A percentile compares a stretch with the other conserved stretches of the same genome.
Conservation (phyloP, 768 basidiomycete genomes). For the Albatrellus ellisii region DNA sequence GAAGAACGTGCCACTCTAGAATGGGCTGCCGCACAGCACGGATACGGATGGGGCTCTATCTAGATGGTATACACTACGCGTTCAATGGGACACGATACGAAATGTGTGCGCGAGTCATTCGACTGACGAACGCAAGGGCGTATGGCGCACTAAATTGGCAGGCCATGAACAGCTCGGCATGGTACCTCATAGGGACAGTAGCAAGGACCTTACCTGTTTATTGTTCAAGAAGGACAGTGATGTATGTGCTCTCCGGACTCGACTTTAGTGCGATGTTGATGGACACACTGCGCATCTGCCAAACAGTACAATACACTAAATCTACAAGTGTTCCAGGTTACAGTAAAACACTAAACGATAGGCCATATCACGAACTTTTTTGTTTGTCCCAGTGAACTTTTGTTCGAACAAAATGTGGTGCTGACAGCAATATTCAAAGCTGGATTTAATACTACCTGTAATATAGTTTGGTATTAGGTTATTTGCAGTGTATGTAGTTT, state of each 20-base stretch:
- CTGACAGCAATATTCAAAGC: too few relatives aligned
- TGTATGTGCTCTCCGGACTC: conserved; percentile 85
- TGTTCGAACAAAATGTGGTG: not conserved
- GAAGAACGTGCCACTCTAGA: conserved; percentile 69
- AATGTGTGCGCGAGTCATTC: conserved; percentile 3
- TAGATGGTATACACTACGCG: conserved; percentile 78
- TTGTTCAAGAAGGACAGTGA: conserved; percentile 83
- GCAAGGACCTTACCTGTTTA: conserved; percentile 70
- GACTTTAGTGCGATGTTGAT: conserved; percentile 84
- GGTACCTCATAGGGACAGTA: conserved; percentile 42
- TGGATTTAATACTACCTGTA: too few relatives aligned
- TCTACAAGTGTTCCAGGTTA: conserved; percentile 36
- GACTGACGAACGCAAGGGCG: conserved; percentile 1
- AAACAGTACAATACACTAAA: too few relatives aligned
- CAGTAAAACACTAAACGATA: conserved; percentile 95
- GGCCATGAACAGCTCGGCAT: conserved; percentile 65
- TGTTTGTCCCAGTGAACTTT: too few relatives aligned
- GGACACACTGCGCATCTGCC: conserved; percentile 81
- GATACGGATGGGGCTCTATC: conserved; percentile 81
- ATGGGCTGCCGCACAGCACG: conserved; percentile 66
- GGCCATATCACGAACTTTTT: conserved; percentile 59
- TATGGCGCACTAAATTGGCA: conserved; percentile 63
- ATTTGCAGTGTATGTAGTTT: too few relatives aligned
- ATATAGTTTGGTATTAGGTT: too few relatives aligned
- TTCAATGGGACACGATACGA: conserved; percentile 2